Percentiles rank a stretch among this genome's conserved stretches.
phyloP scores from a whole-genome alignment of 179 eudicot genomes.

The Beta lomatogona region DNA sequence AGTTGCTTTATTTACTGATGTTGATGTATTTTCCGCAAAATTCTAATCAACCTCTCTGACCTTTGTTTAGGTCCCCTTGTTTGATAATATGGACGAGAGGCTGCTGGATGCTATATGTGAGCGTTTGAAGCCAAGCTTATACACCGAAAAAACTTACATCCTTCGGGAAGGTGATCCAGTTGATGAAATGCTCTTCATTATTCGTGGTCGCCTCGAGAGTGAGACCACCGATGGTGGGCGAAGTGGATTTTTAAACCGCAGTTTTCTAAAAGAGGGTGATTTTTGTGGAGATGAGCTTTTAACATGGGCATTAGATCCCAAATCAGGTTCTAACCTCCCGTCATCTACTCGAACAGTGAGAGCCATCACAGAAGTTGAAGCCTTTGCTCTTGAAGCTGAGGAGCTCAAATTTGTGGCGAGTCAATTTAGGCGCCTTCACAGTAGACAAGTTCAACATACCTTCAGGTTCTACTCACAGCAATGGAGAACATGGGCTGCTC shows the following conservation, averaged over 20 bases:
- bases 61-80: constrained; percentile 66
- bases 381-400: constrained; percentile 81
- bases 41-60: neutral
- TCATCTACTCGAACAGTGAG: constrained; percentile 85
- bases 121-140: constrained; percentile 79
- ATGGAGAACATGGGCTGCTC: constrained; percentile 94
- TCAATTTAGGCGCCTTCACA: constrained; percentile 88
- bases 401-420: constrained; percentile 85
- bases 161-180: constrained; percentile 96
- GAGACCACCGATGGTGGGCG: constrained; percentile 92
- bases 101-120: constrained; percentile 89
- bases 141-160: constrained; percentile 66
- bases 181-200: constrained; percentile 91
- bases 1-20: neutral
- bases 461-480: constrained; percentile 89
- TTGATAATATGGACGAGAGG: constrained; percentile 91
- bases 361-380: constrained; percentile 83
- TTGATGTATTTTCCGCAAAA: too few species aligned
- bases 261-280: constrained; percentile 79
- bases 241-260: constrained; percentile 81
- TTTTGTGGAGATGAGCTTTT: constrained; percentile 91
- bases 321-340: constrained; percentile 81
- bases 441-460: constrained; percentile 91
- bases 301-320: constrained; percentile 94
- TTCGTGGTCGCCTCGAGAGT: constrained; percentile 91